These are phyloP conservation scores for Boletus rubroflammeus DNA, from an alignment of 768 basidiomycete genomes.

Conservation along the genomic window DNA sequence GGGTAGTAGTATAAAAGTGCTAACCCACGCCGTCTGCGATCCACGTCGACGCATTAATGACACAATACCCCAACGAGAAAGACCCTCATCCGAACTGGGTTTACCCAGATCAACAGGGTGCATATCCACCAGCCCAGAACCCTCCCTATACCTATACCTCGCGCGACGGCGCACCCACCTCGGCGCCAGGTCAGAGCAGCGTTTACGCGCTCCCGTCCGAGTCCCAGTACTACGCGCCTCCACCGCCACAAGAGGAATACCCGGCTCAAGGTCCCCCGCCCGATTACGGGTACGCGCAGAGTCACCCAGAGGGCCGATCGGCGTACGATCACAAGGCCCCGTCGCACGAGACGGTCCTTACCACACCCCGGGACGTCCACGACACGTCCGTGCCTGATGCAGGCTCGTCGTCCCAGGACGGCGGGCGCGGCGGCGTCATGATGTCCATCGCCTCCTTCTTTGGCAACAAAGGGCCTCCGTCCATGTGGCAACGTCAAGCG, in stretches of 20 bases:
- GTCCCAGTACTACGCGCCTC: neutral
- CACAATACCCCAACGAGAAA: conserved; percentile 26
- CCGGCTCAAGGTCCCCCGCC: conserved; percentile 13
- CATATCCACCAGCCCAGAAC: conserved; percentile 7
- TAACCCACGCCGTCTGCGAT: neutral
- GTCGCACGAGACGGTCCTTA: neutral
- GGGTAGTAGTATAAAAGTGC: neutral
- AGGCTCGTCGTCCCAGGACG: conserved; percentile 1
- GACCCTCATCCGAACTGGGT: conserved; percentile 16
- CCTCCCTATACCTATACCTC: conserved; percentile 2
- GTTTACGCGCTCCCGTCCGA: neutral
- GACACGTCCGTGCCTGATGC: neutral
- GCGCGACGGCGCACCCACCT: conserved; percentile 4
- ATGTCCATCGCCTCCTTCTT: conserved; percentile 27
- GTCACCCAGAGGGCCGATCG: neutral
- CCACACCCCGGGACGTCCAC: neutral
- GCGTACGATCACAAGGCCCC: neutral
- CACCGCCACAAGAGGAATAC: conserved; percentile 5
- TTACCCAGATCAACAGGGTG: neutral
- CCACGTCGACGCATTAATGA: conserved; percentile 13
- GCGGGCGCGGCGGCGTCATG: neutral
- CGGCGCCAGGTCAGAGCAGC: neutral
- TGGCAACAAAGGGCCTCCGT: conserved; percentile 25
- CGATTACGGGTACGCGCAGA: conserved; percentile 6
- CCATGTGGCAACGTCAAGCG: conserved; percentile 25